These are phyloP conservation scores for Dactylonectria estremocensis DNA, from an alignment of 2,329 filamentous ascomycete species.

Conservation along the genomic window DNA sequence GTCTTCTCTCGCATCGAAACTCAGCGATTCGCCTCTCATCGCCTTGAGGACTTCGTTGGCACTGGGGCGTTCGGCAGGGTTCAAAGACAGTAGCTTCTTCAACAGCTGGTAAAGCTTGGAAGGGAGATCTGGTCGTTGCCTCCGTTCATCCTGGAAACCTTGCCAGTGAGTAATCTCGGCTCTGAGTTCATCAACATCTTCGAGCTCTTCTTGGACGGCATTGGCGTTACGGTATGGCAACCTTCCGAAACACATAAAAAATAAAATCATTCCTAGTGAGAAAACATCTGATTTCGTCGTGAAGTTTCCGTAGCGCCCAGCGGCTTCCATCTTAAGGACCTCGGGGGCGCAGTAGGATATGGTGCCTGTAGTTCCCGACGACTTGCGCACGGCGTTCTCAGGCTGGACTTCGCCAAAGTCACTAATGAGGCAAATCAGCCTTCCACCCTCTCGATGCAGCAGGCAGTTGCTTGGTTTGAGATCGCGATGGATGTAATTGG, in stretches of 20 bases:
- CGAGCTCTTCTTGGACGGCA: slow-evolving; percentile 88
- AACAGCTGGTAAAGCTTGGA: slow-evolving; percentile 88
- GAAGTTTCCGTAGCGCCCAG: slow-evolving; percentile 89
- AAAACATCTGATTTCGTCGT: slow-evolving; percentile 99
- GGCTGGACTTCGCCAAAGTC: slow-evolving; percentile 98
- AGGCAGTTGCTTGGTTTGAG: slow-evolving; percentile 97
- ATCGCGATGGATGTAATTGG: slow-evolving; percentile 96
- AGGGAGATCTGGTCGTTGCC: slow-evolving; percentile 85
- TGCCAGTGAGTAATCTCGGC: slow-evolving; percentile 90
- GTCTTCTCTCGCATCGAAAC: slow-evolving; percentile 59
- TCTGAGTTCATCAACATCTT: slow-evolving; percentile 88
- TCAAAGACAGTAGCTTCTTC: slow-evolving; percentile 83
- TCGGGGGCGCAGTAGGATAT: slow-evolving; percentile 98
- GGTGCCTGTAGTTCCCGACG: slow-evolving; percentile 93
- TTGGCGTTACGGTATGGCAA: slow-evolving; percentile 91
- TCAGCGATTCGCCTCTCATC: slow-evolving; percentile 77
- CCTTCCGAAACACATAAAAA: slow-evolving; percentile 95
- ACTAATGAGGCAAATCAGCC: slow-evolving; percentile 88
- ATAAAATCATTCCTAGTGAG: slow-evolving; percentile 97
- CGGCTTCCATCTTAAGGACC: slow-evolving; percentile 79
- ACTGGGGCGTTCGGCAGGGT: slow-evolving; percentile 83
- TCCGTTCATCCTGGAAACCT: slow-evolving; percentile 85
- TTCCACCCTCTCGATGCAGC: slow-evolving; percentile 81
- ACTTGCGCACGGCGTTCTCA: slow-evolving; percentile 85
- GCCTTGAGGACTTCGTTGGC: slow-evolving; percentile 88